A percentile compares a stretch with the other conserved stretches of the same genome.
Conservation (phyloP, 208 protist genomes). For the Novymonas esmeraldas region DNA sequence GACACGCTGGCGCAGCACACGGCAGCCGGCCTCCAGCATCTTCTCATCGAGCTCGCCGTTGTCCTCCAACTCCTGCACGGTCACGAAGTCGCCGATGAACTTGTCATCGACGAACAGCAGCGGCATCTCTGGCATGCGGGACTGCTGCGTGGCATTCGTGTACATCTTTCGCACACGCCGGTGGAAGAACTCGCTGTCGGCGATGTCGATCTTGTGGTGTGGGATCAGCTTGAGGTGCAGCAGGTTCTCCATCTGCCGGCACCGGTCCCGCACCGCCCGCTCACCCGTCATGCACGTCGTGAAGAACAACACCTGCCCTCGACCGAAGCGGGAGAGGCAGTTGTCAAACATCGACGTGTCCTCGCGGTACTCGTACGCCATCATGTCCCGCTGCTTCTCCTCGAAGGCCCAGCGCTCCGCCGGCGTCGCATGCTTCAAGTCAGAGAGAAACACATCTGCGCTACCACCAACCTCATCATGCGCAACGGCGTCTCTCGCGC, state of each 20-base stretch:
- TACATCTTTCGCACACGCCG: slow-evolving; percentile 47
- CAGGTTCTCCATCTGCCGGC: slow-evolving; percentile 54
- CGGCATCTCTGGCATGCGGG: slow-evolving; percentile 39
- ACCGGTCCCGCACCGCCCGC: slow-evolving; percentile 53
- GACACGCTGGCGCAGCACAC: slow-evolving; percentile 20
- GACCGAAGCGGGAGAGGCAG: slow-evolving; percentile 25
- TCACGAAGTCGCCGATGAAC: slow-evolving; percentile 59
- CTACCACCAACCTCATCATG: not conserved
- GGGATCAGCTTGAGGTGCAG: slow-evolving; percentile 71
- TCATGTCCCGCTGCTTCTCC: slow-evolving; percentile 20
- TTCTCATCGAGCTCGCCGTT: slow-evolving; percentile 50
- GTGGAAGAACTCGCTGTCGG: slow-evolving; percentile 60
- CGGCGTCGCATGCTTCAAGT: slow-evolving; percentile 17
- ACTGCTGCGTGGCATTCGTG: slow-evolving; percentile 25
- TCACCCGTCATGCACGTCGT: slow-evolving; percentile 73
- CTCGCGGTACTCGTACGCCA: slow-evolving; percentile 57
- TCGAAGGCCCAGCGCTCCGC: slow-evolving; percentile 24
- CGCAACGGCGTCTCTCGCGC: not conserved
- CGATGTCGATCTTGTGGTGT: slow-evolving; percentile 69
- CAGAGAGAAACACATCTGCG: slow-evolving; percentile 11
- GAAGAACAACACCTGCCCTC: slow-evolving; percentile 65
- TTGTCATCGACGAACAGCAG: slow-evolving; percentile 63
- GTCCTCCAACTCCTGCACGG: slow-evolving; percentile 75
- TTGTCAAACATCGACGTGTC: slow-evolving; percentile 42
- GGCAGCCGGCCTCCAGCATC: slow-evolving; percentile 41